Evolutionary conservation across 441 rosid species (phyloP).

Genomic region (Croton laevigatus): DNA sequence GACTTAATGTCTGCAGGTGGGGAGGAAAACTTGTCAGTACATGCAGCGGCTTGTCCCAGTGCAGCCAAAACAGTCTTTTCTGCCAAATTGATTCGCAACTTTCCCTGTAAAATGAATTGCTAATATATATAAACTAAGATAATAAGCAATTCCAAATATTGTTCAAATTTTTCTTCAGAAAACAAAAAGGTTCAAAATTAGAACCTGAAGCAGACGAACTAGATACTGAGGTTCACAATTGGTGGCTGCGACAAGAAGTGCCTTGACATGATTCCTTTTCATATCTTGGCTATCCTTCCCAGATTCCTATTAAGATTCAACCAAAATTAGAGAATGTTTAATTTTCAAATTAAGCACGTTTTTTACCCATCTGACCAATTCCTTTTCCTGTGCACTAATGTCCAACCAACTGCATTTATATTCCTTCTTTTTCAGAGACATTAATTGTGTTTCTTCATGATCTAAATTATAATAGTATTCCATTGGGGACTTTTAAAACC

Average conservation of each 20-base stretch:
- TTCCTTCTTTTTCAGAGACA: not conserved
- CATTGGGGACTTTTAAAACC: not conserved
- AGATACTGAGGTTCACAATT: constrained; percentile 92
- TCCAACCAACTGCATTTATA: not conserved
- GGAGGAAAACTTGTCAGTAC: constrained; percentile 60
- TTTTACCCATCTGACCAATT: not conserved
- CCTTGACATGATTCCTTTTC: constrained; percentile 86
- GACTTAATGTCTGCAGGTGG: constrained; percentile 59
- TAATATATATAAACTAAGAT: constrained; percentile 7
- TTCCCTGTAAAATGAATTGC: constrained; percentile 46
- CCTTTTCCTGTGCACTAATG: not conserved
- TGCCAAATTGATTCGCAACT: constrained; percentile 73
- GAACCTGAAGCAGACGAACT: constrained; percentile 91
- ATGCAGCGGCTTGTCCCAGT: constrained; percentile 86
- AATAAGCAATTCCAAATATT: constrained; percentile 8
- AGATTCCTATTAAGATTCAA: constrained; percentile 52
- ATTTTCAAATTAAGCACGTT: constrained; percentile 7
- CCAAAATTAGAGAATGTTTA: constrained; percentile 10
- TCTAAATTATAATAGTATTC: not conserved
- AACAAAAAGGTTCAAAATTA: not conserved
- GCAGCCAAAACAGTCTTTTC: constrained; percentile 91
- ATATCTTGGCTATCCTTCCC: constrained; percentile 94
- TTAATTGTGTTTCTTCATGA: not conserved
- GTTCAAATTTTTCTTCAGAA: constrained; percentile 7
- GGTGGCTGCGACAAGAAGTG: constrained; percentile 90